These are phyloP conservation scores for Leishmania martiniquensis DNA, from an alignment of 208 protist species.

Conservation along the genomic window DNA sequence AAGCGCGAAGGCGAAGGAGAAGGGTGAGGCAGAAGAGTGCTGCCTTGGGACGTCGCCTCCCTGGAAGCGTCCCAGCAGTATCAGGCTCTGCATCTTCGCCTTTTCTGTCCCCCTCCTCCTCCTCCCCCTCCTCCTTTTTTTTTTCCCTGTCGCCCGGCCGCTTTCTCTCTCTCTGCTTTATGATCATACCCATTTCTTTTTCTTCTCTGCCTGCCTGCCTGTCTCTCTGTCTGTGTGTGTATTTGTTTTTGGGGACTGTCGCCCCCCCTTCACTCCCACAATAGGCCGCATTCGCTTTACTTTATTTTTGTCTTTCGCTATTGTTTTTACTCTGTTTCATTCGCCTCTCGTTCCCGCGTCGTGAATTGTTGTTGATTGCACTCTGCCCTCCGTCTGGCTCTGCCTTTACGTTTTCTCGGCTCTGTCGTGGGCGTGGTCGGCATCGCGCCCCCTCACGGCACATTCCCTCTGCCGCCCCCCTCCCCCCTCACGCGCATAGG, in stretches of 20 bases:
- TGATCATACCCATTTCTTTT: not conserved
- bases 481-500: not conserved
- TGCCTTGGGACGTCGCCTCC: not conserved
- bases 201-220: no score
- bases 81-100: no score
- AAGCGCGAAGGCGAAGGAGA: not conserved
- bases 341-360: not conserved
- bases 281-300: no score
- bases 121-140: not conserved
- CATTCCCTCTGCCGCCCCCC: not conserved
- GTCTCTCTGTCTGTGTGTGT: no score
- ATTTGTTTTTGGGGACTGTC: no score
- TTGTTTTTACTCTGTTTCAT: not conserved
- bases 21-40: not conserved
- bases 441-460: not conserved
- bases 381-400: not conserved
- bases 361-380: not conserved
- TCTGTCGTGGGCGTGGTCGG: not conserved
- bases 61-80: not conserved
- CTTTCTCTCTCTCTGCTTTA: no score
- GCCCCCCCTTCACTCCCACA: no score
- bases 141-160: no score
- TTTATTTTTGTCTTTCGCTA: not conserved
- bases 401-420: not conserved
- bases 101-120: not conserved